These are phyloP conservation scores for Plasmodium reichenowi DNA, from an alignment of 169 alveolate genomes.

Conservation along the genomic window DNA sequence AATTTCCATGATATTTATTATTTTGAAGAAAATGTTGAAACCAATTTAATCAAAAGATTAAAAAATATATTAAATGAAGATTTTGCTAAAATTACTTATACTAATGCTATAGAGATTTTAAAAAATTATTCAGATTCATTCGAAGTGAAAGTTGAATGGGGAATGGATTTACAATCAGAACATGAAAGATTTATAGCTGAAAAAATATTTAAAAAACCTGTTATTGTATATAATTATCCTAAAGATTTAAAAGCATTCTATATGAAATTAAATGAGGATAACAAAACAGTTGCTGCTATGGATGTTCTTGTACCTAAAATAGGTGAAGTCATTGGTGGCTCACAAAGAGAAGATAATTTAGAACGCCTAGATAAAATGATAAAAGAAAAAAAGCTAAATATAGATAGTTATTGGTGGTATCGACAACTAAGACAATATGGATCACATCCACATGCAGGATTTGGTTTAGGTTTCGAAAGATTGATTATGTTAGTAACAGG, in stretches of 20 bases:
- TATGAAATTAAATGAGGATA: conserved; percentile 95
- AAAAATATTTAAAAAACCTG: conserved; percentile 96
- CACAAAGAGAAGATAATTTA: conserved; percentile 98
- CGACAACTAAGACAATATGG: conserved; percentile 96
- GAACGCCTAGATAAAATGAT: conserved; percentile 93
- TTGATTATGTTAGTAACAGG: conserved; percentile 99
- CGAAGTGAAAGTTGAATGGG: conserved; percentile 92
- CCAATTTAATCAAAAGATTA: conserved; percentile 93
- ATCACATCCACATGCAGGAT: conserved; percentile 98
- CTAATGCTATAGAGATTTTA: conserved; percentile 96
- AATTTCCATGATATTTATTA: conserved; percentile 93
- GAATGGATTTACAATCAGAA: conserved; percentile 97
- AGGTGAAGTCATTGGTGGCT: conserved; percentile 99
- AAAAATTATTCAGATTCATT: conserved; percentile 81
- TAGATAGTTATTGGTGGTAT: conserved; percentile 93
- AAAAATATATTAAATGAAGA: conserved; percentile 89
- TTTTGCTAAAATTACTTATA: conserved; percentile 96
- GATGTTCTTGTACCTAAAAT: conserved; percentile 97
- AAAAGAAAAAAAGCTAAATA: conserved; percentile 89
- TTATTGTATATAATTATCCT: conserved; percentile 98
- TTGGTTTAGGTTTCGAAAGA: conserved; percentile 99
- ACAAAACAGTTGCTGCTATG: conserved; percentile 97
- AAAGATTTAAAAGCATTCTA: conserved; percentile 97
- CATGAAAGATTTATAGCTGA: conserved; percentile 98
- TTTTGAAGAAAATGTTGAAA: conserved; percentile 90